Evolutionary conservation across 2,329 filamentous ascomycete genomes (phyloP).

Genomic region (Aaosphaeria pasadenensis): DNA sequence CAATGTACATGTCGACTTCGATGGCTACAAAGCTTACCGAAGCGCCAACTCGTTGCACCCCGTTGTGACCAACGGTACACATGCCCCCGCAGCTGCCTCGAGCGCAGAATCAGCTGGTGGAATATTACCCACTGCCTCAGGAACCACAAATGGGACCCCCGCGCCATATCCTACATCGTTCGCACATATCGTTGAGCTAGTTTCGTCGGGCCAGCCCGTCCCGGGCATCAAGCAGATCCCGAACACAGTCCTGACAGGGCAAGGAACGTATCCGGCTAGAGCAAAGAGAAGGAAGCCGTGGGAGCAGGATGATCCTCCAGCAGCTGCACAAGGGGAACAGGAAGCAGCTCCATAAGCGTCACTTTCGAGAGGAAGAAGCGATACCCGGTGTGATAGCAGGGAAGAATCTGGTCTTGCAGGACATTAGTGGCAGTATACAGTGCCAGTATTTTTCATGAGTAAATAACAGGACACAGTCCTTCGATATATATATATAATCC

Average conservation of each 20-base stretch:
- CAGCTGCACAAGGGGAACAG: not conserved
- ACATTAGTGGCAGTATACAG: too few relatives aligned
- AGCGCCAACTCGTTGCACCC: slow-evolving; percentile 16
- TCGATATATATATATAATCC: too few relatives aligned
- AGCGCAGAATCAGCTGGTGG: slow-evolving; percentile 13
- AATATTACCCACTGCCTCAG: slow-evolving; percentile 20
- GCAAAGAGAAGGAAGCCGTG: slow-evolving; percentile 68
- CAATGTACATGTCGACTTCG: slow-evolving; percentile 59
- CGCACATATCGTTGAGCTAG: slow-evolving; percentile 79
- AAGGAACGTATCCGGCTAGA: slow-evolving; percentile 57
- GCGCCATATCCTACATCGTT: slow-evolving; percentile 80
- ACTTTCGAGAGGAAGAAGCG: not conserved
- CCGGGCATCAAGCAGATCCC: slow-evolving; percentile 87
- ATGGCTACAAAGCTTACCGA: slow-evolving; percentile 65
- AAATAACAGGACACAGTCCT: too few relatives aligned
- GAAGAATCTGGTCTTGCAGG: too few relatives aligned
- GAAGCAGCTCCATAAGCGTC: not conserved
- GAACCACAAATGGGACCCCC: slow-evolving; percentile 33
- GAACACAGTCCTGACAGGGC: slow-evolving; percentile 69
- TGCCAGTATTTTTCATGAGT: too few relatives aligned
- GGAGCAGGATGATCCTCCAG: slow-evolving; percentile 59
- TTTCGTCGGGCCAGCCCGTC: slow-evolving; percentile 77
- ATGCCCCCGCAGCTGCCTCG: not conserved
- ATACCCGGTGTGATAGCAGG: too few relatives aligned
- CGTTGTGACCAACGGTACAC: not conserved